Base-by-base conservation (phyloP, 129 eudicot genomes). In the Glebionis coronaria region DNA sequence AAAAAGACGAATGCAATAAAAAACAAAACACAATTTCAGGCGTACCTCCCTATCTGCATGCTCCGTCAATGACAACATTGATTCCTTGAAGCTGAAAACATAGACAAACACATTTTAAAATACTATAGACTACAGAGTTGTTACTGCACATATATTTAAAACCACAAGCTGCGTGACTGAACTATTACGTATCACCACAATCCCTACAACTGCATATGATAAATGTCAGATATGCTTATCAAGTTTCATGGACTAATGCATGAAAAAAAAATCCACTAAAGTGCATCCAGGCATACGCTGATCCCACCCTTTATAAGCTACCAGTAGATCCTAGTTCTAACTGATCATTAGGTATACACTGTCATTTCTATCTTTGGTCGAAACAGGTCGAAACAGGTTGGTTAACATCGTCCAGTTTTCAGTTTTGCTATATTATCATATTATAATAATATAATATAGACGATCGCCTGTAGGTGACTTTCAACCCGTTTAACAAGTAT, bases 1-100 rank as follows among this genome's bases (percentile, higher is more conserved):
- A 56, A 56, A 42, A 27, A 27, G 44, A 27, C 56, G 54, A 3
- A 45, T 49, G n/a, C 16, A 49, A 14, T 50, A 4, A 19, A n/a
- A 31, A 51, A 16, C 21, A 18, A 5, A 18, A 54, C 40, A 20
- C 25, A 21, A 40, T 45, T 65, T 73, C 9, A 74, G 21, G 65
- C 44, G 61, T 68, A 91, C 97, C 97, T 91, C 84, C 63, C 73
- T 88, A 90, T 91, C 90, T 15, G 54, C 69, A 73, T 91, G 97
- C 71, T 91, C 96, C 25, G 96, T 91, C 73, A 91, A 70, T 31
- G 77, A 59, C 84, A 91, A 78, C 50, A 91, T 88, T 38, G 97
- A 91, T 59, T 85, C 96, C 81, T 80, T 85, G 61, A 91, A 83
- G 82, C 97, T 91, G 97, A 82, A 61, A 63, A 12, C 49, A 73